Evolutionary conservation across 257 asterid genomes (phyloP).

Genomic region (Petunia secreta): DNA sequence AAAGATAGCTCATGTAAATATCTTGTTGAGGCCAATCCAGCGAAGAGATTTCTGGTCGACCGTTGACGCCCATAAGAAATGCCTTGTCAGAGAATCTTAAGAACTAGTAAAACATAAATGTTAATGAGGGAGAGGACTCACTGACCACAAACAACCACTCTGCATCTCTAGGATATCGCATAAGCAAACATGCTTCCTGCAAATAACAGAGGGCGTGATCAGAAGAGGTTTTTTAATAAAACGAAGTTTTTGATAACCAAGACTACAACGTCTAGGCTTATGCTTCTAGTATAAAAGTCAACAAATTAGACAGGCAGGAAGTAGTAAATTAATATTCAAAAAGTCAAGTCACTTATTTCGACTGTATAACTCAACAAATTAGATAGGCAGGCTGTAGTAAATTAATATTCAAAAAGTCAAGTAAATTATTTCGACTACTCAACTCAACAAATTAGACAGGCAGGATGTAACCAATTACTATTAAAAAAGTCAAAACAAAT

Average conservation of each 20-base stretch:
- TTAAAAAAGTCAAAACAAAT: neutral
- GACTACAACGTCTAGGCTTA: neutral
- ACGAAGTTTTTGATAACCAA: neutral
- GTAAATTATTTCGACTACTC: neutral
- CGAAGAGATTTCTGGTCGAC: neutral
- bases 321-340: neutral
- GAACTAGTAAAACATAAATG: neutral
- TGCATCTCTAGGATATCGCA: slow-evolving; percentile 53
- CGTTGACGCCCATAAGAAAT: neutral
- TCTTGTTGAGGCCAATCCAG: neutral
- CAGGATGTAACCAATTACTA: neutral
- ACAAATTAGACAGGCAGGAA: neutral
- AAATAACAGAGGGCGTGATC: slow-evolving; percentile 24
- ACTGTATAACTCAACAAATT: neutral
- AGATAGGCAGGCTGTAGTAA: neutral
- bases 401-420: neutral
- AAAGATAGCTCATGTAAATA: neutral
- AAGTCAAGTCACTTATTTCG: neutral
- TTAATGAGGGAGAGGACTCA: slow-evolving; percentile 34
- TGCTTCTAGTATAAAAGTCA: slow-evolving; percentile 1
- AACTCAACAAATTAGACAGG: neutral
- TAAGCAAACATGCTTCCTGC: slow-evolving; percentile 79
- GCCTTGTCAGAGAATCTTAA: neutral
- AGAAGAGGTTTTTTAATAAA: neutral
- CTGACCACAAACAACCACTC: slow-evolving; percentile 43